These are phyloP conservation scores for Tolypocladium capitatum DNA, from an alignment of 2,329 filamentous ascomycete genomes.

Conservation along the genomic window DNA sequence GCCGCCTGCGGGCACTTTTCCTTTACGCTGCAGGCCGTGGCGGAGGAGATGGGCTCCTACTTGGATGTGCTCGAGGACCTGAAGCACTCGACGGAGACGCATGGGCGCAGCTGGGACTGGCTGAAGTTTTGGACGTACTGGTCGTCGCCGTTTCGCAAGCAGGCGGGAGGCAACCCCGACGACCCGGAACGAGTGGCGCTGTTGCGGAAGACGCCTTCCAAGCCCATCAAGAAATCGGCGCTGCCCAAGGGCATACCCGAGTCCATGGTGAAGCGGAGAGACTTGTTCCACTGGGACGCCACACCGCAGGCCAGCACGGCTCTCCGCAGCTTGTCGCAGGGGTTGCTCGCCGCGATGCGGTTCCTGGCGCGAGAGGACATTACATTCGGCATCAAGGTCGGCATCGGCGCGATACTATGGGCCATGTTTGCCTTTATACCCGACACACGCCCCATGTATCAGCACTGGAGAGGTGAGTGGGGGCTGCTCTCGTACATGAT, in stretches of 20 bases:
- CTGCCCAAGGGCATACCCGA: slow-evolving; percentile 43
- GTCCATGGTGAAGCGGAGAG: slow-evolving; percentile 35
- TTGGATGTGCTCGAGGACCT: slow-evolving; percentile 76
- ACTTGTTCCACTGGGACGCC: slow-evolving; percentile 44
- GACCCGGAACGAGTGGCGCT: slow-evolving; percentile 30
- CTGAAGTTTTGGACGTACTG: slow-evolving; percentile 56
- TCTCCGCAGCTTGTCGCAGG: slow-evolving; percentile 31
- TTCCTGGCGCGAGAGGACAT: slow-evolving; percentile 43
- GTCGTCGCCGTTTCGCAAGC: neutral
- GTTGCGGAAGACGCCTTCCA: slow-evolving; percentile 25
- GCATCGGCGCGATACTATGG: slow-evolving; percentile 77
- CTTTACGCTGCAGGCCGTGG: slow-evolving; percentile 81
- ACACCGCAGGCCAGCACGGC: slow-evolving; percentile 31
- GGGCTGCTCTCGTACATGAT: slow-evolving; percentile 95
- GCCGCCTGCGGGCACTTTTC: slow-evolving; percentile 97
- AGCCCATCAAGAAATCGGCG: slow-evolving; percentile 37
- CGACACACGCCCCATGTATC: slow-evolving; percentile 64
- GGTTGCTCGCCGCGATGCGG: slow-evolving; percentile 29
- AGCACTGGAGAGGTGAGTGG: slow-evolving; percentile 91
- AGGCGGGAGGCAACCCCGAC: slow-evolving; percentile 7
- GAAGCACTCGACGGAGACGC: slow-evolving; percentile 54
- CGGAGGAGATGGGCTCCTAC: slow-evolving; percentile 75
- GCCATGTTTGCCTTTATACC: slow-evolving; percentile 79
- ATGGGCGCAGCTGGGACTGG: slow-evolving; percentile 67
- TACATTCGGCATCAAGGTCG: slow-evolving; percentile 82